Percentiles rank a stretch among this genome's conserved stretches.
phyloP scores from a whole-genome alignment of 371 early-diverging fungal species.

The Mortierella sp. region DNA sequence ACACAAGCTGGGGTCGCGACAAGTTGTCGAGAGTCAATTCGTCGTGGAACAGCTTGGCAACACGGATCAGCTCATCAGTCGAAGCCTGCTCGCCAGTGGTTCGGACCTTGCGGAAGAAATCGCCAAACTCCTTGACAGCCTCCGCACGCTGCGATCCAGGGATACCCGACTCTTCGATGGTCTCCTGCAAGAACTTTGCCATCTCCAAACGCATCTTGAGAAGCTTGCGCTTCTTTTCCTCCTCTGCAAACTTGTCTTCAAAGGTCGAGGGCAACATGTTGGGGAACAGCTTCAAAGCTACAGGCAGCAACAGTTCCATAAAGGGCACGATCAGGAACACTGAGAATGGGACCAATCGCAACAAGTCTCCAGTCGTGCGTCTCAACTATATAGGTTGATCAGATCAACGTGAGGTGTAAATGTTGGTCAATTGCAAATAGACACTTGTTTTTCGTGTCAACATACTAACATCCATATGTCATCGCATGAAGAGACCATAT shows the following conservation, averaged over 20 bases:
- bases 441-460: background rate
- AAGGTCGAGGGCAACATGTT: slow-evolving; percentile 97
- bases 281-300: slow-evolving; percentile 94
- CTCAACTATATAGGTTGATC: slow-evolving; percentile 65
- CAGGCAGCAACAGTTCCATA: slow-evolving; percentile 93
- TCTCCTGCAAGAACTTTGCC: slow-evolving; percentile 94
- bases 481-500: slow-evolving; percentile 19
- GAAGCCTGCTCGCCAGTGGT: slow-evolving; percentile 87
- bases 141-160: slow-evolving; percentile 66
- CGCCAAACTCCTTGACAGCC: slow-evolving; percentile 82
- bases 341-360: slow-evolving; percentile 93
- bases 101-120: slow-evolving; percentile 89
- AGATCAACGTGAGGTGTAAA: background rate
- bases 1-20: slow-evolving; percentile 95
- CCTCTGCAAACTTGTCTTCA: slow-evolving; percentile 90
- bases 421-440: background rate
- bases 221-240: slow-evolving; percentile 91
- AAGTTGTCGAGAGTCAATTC: slow-evolving; percentile 93
- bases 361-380: slow-evolving; percentile 89
- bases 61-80: slow-evolving; percentile 84
- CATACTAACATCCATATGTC: background rate
- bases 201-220: slow-evolving; percentile 91
- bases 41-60: slow-evolving; percentile 91
- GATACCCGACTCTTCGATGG: slow-evolving; percentile 89
- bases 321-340: slow-evolving; percentile 95